Conservation (phyloP, 176 grass and related monocot species). For the Aegilops speltoides region DNA sequence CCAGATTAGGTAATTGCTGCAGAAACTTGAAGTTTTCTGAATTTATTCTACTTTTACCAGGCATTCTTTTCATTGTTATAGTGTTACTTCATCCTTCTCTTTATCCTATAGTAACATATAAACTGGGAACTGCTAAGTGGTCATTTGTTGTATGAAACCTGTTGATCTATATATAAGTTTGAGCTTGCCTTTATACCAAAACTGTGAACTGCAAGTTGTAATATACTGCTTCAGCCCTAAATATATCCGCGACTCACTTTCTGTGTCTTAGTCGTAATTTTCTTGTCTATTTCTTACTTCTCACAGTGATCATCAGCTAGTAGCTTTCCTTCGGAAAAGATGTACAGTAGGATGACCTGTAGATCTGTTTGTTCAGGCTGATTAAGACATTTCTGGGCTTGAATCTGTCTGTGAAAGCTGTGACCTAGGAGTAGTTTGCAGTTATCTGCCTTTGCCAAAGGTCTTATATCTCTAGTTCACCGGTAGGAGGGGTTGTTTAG, state of each 20-base stretch:
- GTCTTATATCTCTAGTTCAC: not conserved
- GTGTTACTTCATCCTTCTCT: not conserved
- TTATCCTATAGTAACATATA: constrained; percentile 5
- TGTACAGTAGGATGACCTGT: not conserved
- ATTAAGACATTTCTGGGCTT: not conserved
- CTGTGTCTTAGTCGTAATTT: not conserved
- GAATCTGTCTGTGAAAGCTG: not conserved
- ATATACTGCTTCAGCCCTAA: not conserved
- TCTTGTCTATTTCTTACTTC: not conserved
- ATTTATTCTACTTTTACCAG: not conserved
- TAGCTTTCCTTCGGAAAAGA: not conserved
- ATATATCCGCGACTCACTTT: not conserved
- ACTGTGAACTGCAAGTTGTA: not conserved
- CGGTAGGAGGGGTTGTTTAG: not conserved
- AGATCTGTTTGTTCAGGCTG: constrained; percentile 3
- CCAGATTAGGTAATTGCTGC: constrained; percentile 44
- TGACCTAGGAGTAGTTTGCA: not conserved
- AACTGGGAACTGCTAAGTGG: not conserved
- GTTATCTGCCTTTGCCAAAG: not conserved
- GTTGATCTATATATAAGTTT: constrained; percentile 7
- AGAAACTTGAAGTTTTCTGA: not conserved
- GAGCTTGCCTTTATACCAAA: not conserved
- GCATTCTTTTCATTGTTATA: not conserved
- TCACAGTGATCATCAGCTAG: not conserved
- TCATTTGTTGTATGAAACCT: not conserved